phyloP scores from a whole-genome alignment of 2,329 filamentous ascomycete species.

The Epichloe gansuensis region DNA sequence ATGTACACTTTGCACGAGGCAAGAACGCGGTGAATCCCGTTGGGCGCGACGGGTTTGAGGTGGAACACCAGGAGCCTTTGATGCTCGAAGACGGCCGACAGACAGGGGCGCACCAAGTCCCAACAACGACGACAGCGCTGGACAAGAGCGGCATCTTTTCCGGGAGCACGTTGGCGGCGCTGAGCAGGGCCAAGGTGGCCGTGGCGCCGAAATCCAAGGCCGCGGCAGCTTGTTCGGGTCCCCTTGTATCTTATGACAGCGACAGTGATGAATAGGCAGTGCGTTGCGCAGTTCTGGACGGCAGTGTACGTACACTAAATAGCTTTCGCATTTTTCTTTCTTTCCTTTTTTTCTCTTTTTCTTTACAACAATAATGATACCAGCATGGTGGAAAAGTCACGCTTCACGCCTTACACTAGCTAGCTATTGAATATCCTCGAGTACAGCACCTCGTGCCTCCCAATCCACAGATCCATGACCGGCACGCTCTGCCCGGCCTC shows the following conservation, averaged over 20 bases:
- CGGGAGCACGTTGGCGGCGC: slow-evolving; percentile 65
- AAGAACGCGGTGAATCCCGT: slow-evolving; percentile 51
- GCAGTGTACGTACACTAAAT: slow-evolving; percentile 4
- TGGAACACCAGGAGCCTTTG: slow-evolving; percentile 48
- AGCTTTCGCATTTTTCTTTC: background rate
- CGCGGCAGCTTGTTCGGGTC: slow-evolving; percentile 44
- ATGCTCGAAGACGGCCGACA: slow-evolving; percentile 46
- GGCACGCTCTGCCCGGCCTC: slow-evolving; percentile 66
- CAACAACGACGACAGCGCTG: slow-evolving; percentile 21
- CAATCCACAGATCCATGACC: slow-evolving; percentile 71
- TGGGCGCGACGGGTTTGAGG: slow-evolving; percentile 46
- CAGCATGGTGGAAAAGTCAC: slow-evolving; percentile 6
- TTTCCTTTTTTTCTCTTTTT: background rate
- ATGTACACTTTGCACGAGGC: slow-evolving; percentile 81
- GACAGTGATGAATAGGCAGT: slow-evolving; percentile 55
- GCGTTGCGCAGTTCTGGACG: background rate
- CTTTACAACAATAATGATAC: slow-evolving; percentile 20
- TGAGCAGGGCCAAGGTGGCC: slow-evolving; percentile 47
- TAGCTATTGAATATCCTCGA: slow-evolving; percentile 80
- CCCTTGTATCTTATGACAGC: slow-evolving; percentile 80
- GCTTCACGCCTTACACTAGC: slow-evolving; percentile 28
- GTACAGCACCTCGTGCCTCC: slow-evolving; percentile 71
- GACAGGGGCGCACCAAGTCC: slow-evolving; percentile 20
- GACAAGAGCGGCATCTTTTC: slow-evolving; percentile 60
- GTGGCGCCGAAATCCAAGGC: slow-evolving; percentile 43